These are phyloP conservation scores for Neostapfia colusana DNA, from an alignment of 176 grass and related monocot species.

Conservation along the genomic window DNA sequence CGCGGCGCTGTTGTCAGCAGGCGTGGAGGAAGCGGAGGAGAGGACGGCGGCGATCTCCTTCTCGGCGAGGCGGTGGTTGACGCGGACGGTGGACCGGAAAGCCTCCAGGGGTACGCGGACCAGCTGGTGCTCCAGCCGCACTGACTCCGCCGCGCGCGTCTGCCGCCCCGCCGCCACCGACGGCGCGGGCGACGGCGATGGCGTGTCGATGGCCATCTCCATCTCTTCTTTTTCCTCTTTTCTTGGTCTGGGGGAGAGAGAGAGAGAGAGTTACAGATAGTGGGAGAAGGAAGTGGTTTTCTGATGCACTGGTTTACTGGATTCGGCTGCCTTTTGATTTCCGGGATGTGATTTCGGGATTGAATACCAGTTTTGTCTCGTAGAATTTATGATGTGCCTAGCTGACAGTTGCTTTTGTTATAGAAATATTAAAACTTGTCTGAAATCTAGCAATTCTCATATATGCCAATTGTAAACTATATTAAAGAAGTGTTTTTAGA, in stretches of 20 bases:
- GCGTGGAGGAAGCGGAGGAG: slow-evolving; percentile 44
- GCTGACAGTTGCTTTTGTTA: background rate
- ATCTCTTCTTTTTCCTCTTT: slow-evolving; percentile 36
- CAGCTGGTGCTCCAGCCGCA: slow-evolving; percentile 84
- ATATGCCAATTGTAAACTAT: too few species aligned
- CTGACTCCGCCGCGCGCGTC: slow-evolving; percentile 62
- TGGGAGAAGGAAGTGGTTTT: background rate
- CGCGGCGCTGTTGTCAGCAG: slow-evolving; percentile 11
- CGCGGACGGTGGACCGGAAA: slow-evolving; percentile 67
- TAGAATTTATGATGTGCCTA: background rate
- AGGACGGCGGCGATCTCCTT: slow-evolving; percentile 80
- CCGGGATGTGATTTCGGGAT: background rate
- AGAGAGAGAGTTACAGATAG: slow-evolving; percentile 15
- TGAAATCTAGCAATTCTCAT: too few species aligned
- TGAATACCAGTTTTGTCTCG: background rate
- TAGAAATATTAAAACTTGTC: background rate
- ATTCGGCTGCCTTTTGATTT: background rate
- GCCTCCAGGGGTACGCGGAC: slow-evolving; percentile 86
- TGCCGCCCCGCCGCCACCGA: slow-evolving; percentile 38
- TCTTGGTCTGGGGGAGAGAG: background rate
- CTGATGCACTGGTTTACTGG: background rate
- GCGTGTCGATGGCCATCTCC: slow-evolving; percentile 92
- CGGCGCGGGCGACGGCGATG: slow-evolving; percentile 42
- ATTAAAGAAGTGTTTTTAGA: background rate
- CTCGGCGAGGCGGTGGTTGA: slow-evolving; percentile 71